phyloP scores from a whole-genome alignment of 2,329 filamentous ascomycete species.

The Neopestalotiopsis rosae region DNA sequence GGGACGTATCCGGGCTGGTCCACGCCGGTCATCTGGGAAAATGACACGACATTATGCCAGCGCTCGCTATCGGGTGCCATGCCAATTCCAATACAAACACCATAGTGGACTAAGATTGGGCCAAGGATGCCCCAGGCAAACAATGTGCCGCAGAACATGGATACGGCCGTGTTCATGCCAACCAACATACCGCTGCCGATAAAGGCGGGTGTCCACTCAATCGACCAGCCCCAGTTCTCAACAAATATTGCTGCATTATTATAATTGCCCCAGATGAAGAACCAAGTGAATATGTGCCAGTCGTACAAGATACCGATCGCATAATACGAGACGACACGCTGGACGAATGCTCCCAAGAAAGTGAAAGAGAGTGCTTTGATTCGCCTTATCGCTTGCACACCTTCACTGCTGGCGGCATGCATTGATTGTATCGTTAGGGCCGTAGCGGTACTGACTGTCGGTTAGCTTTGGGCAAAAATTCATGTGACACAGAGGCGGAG shows the following conservation, averaged over 20 bases:
- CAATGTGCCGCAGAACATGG: conserved; percentile 60
- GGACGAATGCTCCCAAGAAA: conserved; percentile 52
- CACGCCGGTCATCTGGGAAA: conserved; percentile 28
- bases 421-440: conserved; percentile 64
- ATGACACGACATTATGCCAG: conserved; percentile 48
- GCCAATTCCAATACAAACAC: conserved; percentile 48
- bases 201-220: conserved; percentile 64
- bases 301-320: conserved; percentile 63
- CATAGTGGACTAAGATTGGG: conserved; percentile 59
- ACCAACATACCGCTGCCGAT: conserved; percentile 64
- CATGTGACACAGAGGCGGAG: neutral
- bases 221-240: conserved; percentile 64
- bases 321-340: conserved; percentile 62
- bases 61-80: conserved; percentile 43
- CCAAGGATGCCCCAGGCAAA: conserved; percentile 63
- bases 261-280: conserved; percentile 60
- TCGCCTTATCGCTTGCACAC: conserved; percentile 57
- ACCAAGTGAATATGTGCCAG: conserved; percentile 58
- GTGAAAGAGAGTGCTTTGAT: conserved; percentile 56
- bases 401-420: conserved; percentile 59
- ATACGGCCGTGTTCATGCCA: conserved; percentile 62
- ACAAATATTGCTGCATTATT: conserved; percentile 54
- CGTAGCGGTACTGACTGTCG: conserved; percentile 49
- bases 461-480: neutral
- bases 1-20: conserved; percentile 12